Percentiles rank a stretch among this genome's conserved stretches.
Conservation (phyloP, 768 basidiomycete species). For the Termitomyces sp. region DNA sequence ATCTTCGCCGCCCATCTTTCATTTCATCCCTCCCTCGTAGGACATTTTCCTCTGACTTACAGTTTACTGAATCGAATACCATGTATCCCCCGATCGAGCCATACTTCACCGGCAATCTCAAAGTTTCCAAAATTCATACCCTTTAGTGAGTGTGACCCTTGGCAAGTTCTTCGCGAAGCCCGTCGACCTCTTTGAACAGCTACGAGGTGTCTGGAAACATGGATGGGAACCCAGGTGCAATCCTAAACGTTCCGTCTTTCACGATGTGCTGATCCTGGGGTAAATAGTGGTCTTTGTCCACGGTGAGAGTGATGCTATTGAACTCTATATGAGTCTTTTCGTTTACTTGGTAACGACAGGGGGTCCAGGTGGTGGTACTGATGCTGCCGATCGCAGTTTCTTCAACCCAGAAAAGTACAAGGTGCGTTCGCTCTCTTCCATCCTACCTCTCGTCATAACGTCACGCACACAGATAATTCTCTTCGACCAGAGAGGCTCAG, state of each 20-base stretch:
- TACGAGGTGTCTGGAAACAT: constrained; percentile 82
- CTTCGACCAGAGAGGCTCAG: constrained; percentile 87
- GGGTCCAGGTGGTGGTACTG: constrained; percentile 79
- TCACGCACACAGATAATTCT: constrained; percentile 60
- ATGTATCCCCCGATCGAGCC: constrained; percentile 75
- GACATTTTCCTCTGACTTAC: neutral
- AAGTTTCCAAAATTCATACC: constrained; percentile 71
- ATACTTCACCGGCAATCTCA: constrained; percentile 59
- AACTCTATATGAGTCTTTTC: neutral
- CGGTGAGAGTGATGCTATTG: constrained; percentile 35
- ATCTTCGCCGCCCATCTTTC: neutral
- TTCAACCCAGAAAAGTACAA: constrained; percentile 88
- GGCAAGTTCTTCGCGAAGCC: neutral
- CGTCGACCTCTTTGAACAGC: constrained; percentile 33
- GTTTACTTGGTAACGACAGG: constrained; percentile 32
- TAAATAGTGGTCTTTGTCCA: constrained; percentile 73
- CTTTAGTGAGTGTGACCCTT: constrained; percentile 50
- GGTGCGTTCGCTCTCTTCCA: constrained; percentile 27
- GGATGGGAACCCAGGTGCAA: constrained; percentile 67
- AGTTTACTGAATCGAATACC: neutral
- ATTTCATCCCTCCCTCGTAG: neutral
- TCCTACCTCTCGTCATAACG: neutral
- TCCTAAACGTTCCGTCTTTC: neutral
- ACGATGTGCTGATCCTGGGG: neutral
- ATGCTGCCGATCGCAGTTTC: constrained; percentile 66